Conservation (phyloP, 148 eudicot genomes). For the Camellia sinensis region DNA sequence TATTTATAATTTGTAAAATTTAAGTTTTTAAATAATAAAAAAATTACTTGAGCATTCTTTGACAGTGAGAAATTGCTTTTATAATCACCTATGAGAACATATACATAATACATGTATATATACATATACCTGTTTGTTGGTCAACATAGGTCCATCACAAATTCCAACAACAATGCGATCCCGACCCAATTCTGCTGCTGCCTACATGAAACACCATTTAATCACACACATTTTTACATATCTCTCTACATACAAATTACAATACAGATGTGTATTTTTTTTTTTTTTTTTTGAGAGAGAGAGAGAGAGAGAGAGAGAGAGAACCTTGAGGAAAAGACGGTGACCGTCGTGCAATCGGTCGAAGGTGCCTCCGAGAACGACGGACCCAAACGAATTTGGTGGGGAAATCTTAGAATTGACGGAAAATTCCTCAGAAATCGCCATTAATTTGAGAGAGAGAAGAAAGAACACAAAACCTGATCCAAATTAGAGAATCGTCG, state of each 20-base stretch:
- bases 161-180: conserved; percentile 80
- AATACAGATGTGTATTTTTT: not conserved
- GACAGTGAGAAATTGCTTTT: too few species aligned
- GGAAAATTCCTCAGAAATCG: conserved; percentile 18
- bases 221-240: not conserved
- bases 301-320: too few species aligned
- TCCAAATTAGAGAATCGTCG: too few species aligned
- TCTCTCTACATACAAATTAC: not conserved
- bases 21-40: too few species aligned
- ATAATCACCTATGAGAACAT: too few species aligned
- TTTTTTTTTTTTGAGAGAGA: too few species aligned
- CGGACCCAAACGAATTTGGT: conserved; percentile 56
- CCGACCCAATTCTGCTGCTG: conserved; percentile 70
- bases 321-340: conserved; percentile 84
- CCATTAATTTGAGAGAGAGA: conserved; percentile 5
- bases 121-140: conserved; percentile 59
- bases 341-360: conserved; percentile 95
- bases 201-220: conserved; percentile 31
- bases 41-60: too few species aligned
- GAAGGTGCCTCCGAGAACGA: conserved; percentile 92
- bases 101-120: not conserved
- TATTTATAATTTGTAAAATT: too few species aligned
- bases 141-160: conserved; percentile 86
- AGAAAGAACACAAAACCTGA: not conserved
- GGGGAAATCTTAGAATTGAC: conserved; percentile 32